phyloP scores from a whole-genome alignment of 306 rosid genomes.

The Malus orientalis region DNA sequence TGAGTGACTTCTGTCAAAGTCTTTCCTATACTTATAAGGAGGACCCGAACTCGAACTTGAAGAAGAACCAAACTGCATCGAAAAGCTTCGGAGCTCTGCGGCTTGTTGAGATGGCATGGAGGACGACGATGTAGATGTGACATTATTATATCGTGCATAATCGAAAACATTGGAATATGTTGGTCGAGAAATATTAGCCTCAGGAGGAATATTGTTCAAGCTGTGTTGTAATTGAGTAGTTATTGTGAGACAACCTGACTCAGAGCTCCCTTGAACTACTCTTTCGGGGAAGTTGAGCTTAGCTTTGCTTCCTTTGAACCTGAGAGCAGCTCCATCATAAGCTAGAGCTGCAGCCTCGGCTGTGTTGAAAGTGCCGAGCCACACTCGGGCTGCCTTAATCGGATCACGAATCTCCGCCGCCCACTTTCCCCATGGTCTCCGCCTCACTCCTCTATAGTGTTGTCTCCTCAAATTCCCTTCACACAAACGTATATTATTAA shows the following conservation, averaged over 20 bases:
- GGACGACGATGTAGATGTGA: conserved; percentile 14
- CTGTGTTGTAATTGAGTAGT: neutral
- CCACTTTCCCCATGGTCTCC: conserved; percentile 94
- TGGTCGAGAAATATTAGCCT: neutral
- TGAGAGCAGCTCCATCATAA: conserved; percentile 76
- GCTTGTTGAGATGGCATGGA: conserved; percentile 20
- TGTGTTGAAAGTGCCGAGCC: conserved; percentile 83
- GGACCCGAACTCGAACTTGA: conserved; percentile 24
- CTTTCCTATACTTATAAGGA: conserved; percentile 23
- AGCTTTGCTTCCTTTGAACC: conserved; percentile 91
- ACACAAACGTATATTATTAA: neutral
- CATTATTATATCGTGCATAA: neutral
- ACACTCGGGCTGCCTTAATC: conserved; percentile 65
- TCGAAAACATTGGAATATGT: neutral
- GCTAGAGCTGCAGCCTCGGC: conserved; percentile 87
- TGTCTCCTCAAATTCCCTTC: conserved; percentile 41
- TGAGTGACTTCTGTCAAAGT: conserved; percentile 9
- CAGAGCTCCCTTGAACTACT: conserved; percentile 39
- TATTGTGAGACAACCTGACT: neutral
- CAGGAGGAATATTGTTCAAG: neutral
- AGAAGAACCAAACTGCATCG: conserved; percentile 41
- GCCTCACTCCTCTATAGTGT: conserved; percentile 90
- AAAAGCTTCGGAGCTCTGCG: conserved; percentile 21
- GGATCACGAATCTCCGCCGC: conserved; percentile 92
- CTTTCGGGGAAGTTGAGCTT: conserved; percentile 86